Base-by-base conservation (phyloP, 176 grass and related monocot species). In the Cymbopogon citratus region DNA sequence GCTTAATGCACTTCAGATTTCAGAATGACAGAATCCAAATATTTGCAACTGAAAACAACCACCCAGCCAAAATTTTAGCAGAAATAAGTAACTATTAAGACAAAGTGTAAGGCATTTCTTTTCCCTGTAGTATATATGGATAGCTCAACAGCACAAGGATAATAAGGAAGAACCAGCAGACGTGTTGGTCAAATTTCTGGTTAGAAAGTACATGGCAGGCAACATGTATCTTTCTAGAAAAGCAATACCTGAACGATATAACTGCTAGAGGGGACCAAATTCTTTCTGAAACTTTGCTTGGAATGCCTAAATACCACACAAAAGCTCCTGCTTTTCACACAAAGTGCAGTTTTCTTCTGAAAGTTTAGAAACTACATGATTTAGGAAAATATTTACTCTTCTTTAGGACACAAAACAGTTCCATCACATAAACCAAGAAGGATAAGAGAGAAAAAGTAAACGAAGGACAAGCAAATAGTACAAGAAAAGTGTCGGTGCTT, bases 181-280 rank as follows among this genome's bases (percentile, higher is more conserved):
- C 40, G 40, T 11, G 40, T 43, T 43, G 41, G 75, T 76, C 40
- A 56, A 66, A 69, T 24, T 44, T 81, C 15, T 49, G 59, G 5
- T 71, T n/a, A 36, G 27, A 78, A 82, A 68, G 38, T 67, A 60
- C 56, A 60, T 5, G 56, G 9, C 9, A 78, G 36, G 67, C 27
- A 82, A 15, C 36, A 72, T 80, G 8, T 12, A 64, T 41, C 26
- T 69, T 80, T 80, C 51, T 59, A 74, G 14, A 59, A 84, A 84
- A 88, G 36, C n/a, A 74, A 27, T 45, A 59, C 7, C 7, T 25
- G 31, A 81, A 81, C 29, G 10, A 15, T 65, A 23, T 16, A 66
- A 72, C 46, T 29, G 15, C 56, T 19, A 73, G 51, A 21, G 26
- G 39, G 12, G 85, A 43, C 49, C 61, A 62, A 69, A 12, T 76